Percentiles rank a stretch among this genome's conserved stretches.
These are phyloP conservation scores for Neonothopanus nambi DNA, from an alignment of 1,284 basidiomycete species.

Conservation along the genomic window DNA sequence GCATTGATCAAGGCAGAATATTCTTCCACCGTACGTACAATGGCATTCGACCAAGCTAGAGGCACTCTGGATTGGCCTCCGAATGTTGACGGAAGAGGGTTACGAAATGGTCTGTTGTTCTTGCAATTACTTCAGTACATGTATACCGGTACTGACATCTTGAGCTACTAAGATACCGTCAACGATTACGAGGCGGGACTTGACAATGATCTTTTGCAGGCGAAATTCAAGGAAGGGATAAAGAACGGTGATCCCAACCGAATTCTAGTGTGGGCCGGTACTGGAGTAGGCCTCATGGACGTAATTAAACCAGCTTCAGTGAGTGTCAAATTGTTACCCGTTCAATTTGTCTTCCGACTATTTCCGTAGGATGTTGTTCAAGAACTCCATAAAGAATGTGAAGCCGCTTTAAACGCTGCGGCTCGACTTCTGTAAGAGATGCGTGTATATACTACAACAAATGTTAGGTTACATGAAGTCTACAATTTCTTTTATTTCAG, in stretches of 20 bases:
- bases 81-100: slow-evolving; percentile 64
- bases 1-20: slow-evolving; percentile 54
- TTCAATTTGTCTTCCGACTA: slow-evolving; percentile 7
- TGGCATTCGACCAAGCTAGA: slow-evolving; percentile 65
- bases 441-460: no score
- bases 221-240: slow-evolving; percentile 44
- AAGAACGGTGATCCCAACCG: slow-evolving; percentile 46
- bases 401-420: slow-evolving; percentile 13
- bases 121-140: neutral
- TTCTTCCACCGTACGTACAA: slow-evolving; percentile 55
- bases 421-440: no score
- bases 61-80: slow-evolving; percentile 64
- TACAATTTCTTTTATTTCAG: neutral
- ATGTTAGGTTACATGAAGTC: no score
- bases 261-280: slow-evolving; percentile 70
- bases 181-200: slow-evolving; percentile 56
- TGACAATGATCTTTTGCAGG: slow-evolving; percentile 43
- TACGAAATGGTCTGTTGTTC: slow-evolving; percentile 46
- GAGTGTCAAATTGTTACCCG: slow-evolving; percentile 15
- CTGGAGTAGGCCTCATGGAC: slow-evolving; percentile 60
- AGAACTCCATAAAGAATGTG: slow-evolving; percentile 47
- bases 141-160: neutral
- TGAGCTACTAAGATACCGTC: slow-evolving; percentile 47
- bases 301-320: slow-evolving; percentile 60
- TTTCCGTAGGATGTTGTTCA: slow-evolving; percentile 46